Conservation (phyloP, 257 asterid species). For the Solanum boliviense region DNA sequence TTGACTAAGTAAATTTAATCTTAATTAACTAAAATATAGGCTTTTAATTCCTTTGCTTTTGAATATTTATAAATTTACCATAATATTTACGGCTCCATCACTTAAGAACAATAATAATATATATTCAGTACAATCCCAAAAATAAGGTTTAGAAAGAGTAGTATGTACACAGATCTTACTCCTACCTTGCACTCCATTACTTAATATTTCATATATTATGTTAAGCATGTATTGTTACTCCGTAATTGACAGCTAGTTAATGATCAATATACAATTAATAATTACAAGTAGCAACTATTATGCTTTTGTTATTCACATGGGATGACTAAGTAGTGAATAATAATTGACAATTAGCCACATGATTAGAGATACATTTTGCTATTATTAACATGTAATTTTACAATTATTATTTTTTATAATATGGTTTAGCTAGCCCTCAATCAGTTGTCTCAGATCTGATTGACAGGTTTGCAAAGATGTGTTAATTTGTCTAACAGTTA, state of each 20-base stretch:
- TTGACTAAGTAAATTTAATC: background rate
- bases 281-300: background rate
- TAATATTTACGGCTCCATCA: background rate
- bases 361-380: background rate
- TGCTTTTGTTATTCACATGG: constrained; percentile 5
- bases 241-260: background rate
- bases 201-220: background rate
- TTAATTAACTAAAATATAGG: background rate
- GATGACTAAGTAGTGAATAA: background rate
- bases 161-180: fast-evolving
- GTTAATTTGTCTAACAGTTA: background rate
- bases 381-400: background rate
- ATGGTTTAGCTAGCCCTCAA: background rate
- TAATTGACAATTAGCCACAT: constrained; percentile 9
- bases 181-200: background rate
- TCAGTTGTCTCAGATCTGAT: background rate
- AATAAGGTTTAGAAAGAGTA: fast-evolving
- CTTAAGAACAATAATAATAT: background rate
- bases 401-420: background rate
- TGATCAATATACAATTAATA: background rate
- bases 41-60: background rate
- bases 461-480: background rate
- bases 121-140: background rate
- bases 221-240: background rate
- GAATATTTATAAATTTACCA: background rate